Evolutionary conservation across 768 basidiomycete genomes (phyloP).

Genomic region (Phlebiopsis flavidoalba): DNA sequence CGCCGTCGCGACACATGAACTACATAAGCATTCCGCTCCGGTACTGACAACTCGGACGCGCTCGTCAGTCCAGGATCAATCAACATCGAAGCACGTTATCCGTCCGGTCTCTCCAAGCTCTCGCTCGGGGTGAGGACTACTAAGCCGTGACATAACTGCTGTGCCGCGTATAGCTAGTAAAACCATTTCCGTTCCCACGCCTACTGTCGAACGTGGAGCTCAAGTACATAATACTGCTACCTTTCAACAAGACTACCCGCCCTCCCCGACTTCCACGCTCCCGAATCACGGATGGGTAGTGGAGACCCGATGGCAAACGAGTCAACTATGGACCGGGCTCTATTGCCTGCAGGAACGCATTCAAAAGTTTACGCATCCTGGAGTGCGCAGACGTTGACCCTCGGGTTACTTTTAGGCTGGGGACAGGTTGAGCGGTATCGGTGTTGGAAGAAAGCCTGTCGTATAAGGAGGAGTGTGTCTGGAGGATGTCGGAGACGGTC

Average conservation of each 20-base stretch:
- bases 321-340: constrained; percentile 64
- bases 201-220: constrained; percentile 66
- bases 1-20: constrained; percentile 73
- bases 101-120: constrained; percentile 70
- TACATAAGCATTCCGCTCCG: constrained; percentile 58
- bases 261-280: constrained; percentile 58
- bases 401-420: constrained; percentile 77
- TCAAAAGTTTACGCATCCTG: constrained; percentile 78
- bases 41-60: constrained; percentile 64
- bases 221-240: constrained; percentile 83
- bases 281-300: constrained; percentile 59
- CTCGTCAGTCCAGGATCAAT: constrained; percentile 57
- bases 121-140: constrained; percentile 64
- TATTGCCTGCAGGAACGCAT: constrained; percentile 79
- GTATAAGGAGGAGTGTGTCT: constrained; percentile 74
- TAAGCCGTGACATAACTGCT: no score
- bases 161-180: no score
- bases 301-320: constrained; percentile 68
- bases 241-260: constrained; percentile 89
- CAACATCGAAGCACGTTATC: constrained; percentile 68
- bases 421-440: constrained; percentile 68
- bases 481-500: constrained; percentile 74
- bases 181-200: no score
- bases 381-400: constrained; percentile 82
- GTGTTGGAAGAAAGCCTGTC: constrained; percentile 65